phyloP scores from a whole-genome alignment of 1,284 basidiomycete species.

The Veloboletus limbatus region DNA sequence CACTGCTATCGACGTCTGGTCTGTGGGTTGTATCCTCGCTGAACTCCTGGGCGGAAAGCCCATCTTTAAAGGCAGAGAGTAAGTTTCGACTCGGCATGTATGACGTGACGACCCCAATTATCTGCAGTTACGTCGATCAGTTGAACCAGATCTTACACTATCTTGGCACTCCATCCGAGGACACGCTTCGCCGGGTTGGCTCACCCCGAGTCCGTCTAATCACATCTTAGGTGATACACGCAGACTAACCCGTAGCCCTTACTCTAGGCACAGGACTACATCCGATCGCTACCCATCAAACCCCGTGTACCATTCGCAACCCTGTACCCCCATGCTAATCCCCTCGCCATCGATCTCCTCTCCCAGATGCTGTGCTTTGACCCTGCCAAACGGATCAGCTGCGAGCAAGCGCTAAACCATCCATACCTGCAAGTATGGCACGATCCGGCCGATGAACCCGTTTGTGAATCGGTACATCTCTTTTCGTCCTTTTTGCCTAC shows the following conservation, averaged over 20 bases:
- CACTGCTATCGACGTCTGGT: constrained; percentile 95
- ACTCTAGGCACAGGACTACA: constrained; percentile 92
- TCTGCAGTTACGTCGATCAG: constrained; percentile 88
- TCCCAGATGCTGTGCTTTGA: constrained; percentile 94
- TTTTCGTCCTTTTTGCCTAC: constrained; percentile 9
- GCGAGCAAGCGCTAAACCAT: constrained; percentile 93
- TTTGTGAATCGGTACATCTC: constrained; percentile 62
- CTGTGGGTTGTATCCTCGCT: constrained; percentile 96
- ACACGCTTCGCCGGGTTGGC: constrained; percentile 93
- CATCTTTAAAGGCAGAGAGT: constrained; percentile 98
- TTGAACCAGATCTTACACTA: constrained; percentile 98
- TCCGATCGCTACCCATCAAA: constrained; percentile 96
- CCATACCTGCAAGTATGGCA: constrained; percentile 95
- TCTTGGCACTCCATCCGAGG: constrained; percentile 95
- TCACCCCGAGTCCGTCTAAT: constrained; percentile 68
- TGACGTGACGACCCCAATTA: background rate
- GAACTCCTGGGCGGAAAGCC: constrained; percentile 96
- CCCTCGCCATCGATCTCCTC: constrained; percentile 90
- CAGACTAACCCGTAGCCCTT: constrained; percentile 8
- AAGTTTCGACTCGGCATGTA: constrained; percentile 31
- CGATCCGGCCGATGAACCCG: constrained; percentile 88
- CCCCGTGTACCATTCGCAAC: constrained; percentile 89
- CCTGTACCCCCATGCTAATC: constrained; percentile 92
- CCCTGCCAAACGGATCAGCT: constrained; percentile 92
- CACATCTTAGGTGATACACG: background rate